Conservation (phyloP, 352 stramenopile genomes). For the Phytopythium boreale region DNA sequence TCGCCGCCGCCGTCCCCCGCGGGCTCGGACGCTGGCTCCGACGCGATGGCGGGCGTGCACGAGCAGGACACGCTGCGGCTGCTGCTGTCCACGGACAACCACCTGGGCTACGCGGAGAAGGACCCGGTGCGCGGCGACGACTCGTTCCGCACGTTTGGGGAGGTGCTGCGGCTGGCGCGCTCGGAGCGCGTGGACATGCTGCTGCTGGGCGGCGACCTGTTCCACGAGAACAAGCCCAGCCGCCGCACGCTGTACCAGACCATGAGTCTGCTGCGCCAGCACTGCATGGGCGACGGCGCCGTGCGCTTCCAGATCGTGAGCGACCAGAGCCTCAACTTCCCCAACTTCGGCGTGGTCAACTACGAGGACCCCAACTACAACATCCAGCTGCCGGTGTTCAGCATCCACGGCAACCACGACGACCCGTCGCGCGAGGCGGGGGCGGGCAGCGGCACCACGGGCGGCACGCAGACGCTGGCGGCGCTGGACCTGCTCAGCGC, state of each 20-base stretch:
- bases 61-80: slow-evolving; percentile 73
- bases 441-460: slow-evolving; percentile 17
- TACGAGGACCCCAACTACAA: slow-evolving; percentile 96
- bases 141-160: slow-evolving; percentile 87
- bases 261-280: slow-evolving; percentile 94
- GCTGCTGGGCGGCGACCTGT: slow-evolving; percentile 97
- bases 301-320: slow-evolving; percentile 89
- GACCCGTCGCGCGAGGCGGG: slow-evolving; percentile 94
- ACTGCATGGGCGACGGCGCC: slow-evolving; percentile 92
- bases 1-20: background rate
- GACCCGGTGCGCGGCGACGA: slow-evolving; percentile 95
- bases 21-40: background rate
- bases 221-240: slow-evolving; percentile 99
- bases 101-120: slow-evolving; percentile 96
- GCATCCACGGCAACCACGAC: slow-evolving; percentile 99
- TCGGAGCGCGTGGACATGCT: slow-evolving; percentile 87
- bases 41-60: slow-evolving; percentile 9
- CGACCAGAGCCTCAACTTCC: slow-evolving; percentile 90
- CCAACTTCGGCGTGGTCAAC: slow-evolving; percentile 92
- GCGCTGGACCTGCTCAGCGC: slow-evolving; percentile 95
- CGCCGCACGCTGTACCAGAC: slow-evolving; percentile 95
- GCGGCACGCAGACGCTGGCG: slow-evolving; percentile 78
- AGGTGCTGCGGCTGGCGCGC: slow-evolving; percentile 78
- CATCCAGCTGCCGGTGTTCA: slow-evolving; percentile 96
- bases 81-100: slow-evolving; percentile 98